Base-by-base conservation (phyloP, 2,329 filamentous ascomycete genomes). In the Curvularia verruculosa region DNA sequence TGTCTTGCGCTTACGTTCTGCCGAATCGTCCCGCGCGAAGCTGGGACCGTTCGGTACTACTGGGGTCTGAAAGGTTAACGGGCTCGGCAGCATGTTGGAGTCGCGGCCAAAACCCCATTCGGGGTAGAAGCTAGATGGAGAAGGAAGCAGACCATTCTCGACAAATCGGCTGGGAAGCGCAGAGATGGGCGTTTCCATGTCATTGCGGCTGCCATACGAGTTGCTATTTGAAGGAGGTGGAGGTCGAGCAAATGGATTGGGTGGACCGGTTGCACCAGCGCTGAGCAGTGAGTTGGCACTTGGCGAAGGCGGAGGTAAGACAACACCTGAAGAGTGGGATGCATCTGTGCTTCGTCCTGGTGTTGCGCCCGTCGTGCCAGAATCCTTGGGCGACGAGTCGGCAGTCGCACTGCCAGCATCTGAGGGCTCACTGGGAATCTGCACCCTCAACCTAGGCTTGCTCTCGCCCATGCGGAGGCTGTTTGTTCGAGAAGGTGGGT, bases 161-260 rank as follows among this genome's bases (percentile, higher is more conserved):
- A 98, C 88, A 75, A 98, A 97, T 39, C 94, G 87, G 49, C 91
- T 96, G 0, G 95, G 95, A 10, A 99, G 82, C 3, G 94, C 93
- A 1, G 93, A 97, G n/a, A 96, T 92, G 0, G 95, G 95, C 0
- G 95, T 95, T 71, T 95, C 88, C 75, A 77, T 74, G 40, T 78
- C 71, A 13, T 66, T 59, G 49, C 63, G 59, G 47, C 75, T 78
- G 47, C 71, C 70, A 47, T 78, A 77, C 57, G 77, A 68, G 65
- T 71, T 67, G 70, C 78, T 81, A 67, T 84, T 86, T 54, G 86
- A 83, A 26, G 92, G 91, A 4, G 90, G 92, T 24, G 88, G 85
- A 0, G 94, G 95, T 40, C 94, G 85, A 7, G 95, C 95, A 75
- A 98, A 99, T 0, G 95, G 95, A 74, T 99, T 99, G 2, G 92